Evolutionary conservation across 306 rosid genomes (phyloP), one percentile per base, ranked within the genome.

Genomic region (Trifolium subterraneum): DNA sequence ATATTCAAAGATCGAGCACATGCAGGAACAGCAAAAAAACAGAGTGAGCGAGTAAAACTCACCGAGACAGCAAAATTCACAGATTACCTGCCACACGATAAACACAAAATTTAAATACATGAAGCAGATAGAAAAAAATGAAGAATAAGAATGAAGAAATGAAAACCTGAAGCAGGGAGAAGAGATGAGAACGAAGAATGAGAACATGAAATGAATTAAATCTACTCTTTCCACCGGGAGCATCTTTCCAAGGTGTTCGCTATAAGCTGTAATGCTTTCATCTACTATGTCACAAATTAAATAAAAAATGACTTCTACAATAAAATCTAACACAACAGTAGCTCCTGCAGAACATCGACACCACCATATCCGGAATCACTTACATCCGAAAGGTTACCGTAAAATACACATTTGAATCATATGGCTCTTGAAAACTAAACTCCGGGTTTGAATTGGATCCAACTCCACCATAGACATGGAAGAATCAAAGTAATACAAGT

Each of bases 271-370:
- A 96, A 88, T 44, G 93, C 93, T 78, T 95, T 95, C 48, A 88
- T 65, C 84, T 95, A 98, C 85, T 90, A 97, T 4, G 93, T 90
- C 93, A 89, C 84, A 82, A 4, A 4, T 29, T 4, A 88, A 85
- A 76, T 95, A 97, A 39, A 98, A 86, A 81, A 92, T 97, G 79
- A 92, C 96, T 89, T 95, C 99, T 74, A 92, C 98, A 81, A 90
- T 85, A 74, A 95, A 89, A 85, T 95, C 99, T 79, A 95, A 84
- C 73, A 95, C 90, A 33, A 98, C 99, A 56, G 92, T 87, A 59
- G 98, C 98, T 81, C 97, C 98, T 3, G 99, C 97, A 54, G 93
- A 88, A 82, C 99, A 95, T 70, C 98, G 98, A 79, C 98, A 61
- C 99, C 99, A 22, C 99, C 99, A 85, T 92, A 95, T 72, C 99